A percentile compares a stretch with the other conserved stretches of the same genome.
Evolutionary conservation across 371 early-diverging fungal species (phyloP).

Genomic region (Syncephalastrum racemosum): DNA sequence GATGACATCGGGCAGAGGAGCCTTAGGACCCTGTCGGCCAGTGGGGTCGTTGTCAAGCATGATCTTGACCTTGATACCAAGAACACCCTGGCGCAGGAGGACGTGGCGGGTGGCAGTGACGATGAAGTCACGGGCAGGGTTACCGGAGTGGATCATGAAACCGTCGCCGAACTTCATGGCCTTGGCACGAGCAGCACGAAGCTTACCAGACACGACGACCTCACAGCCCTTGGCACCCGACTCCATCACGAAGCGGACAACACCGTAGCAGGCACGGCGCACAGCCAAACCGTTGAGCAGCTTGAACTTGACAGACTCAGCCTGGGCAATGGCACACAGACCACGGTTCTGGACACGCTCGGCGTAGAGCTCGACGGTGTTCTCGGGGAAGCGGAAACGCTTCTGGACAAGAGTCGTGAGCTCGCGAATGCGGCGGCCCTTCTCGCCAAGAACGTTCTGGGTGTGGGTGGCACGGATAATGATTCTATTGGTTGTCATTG

Average conservation of each 20-base stretch:
- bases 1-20: slow-evolving; percentile 94
- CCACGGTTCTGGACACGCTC: slow-evolving; percentile 98
- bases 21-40: slow-evolving; percentile 94
- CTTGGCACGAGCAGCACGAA: slow-evolving; percentile 99
- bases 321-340: slow-evolving; percentile 99
- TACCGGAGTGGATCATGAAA: slow-evolving; percentile 99
- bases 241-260: slow-evolving; percentile 98
- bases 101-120: slow-evolving; percentile 97
- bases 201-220: slow-evolving; percentile 99
- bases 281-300: slow-evolving; percentile 96
- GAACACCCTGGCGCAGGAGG: slow-evolving; percentile 97
- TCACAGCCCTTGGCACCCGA: slow-evolving; percentile 99
- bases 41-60: slow-evolving; percentile 97
- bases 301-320: slow-evolving; percentile 98
- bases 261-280: slow-evolving; percentile 98
- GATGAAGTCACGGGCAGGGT: slow-evolving; percentile 96
- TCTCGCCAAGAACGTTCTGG: slow-evolving; percentile 97
- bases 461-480: slow-evolving; percentile 99
- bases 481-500: slow-evolving; percentile 49
- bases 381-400: slow-evolving; percentile 98
- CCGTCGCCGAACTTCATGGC: slow-evolving; percentile 99
- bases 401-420: slow-evolving; percentile 97
- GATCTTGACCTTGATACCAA: slow-evolving; percentile 99
- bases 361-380: slow-evolving; percentile 97
- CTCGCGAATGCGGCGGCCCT: slow-evolving; percentile 98